phyloP scores from a whole-genome alignment of 306 rosid species.

The peach (Prunus persica) region Prunus_persica_NCBIv2 NC_034013.1:11755501-11756000 shows the following conservation, averaged over 20 bases:
- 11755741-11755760: not conserved
- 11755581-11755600: too few species aligned
- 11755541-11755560: not conserved
- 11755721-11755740: not conserved
- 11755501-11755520: not conserved
- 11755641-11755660: not conserved
- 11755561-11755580: too few species aligned
- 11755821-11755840: conserved; percentile 4
- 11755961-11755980: conserved; percentile 8
- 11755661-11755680: too few species aligned
- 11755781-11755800: not conserved
- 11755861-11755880: not conserved
- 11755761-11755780: conserved; percentile 4
- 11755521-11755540: not conserved
- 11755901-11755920: not conserved
- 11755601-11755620: not conserved
- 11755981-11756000: conserved; percentile 30
- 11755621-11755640: not conserved
- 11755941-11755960: conserved; percentile 11
- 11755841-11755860: not conserved
- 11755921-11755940: not conserved
- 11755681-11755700: not conserved
- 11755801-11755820: not conserved
- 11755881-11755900: conserved; percentile 9
- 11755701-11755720: not conserved